Percentiles rank a stretch among this genome's conserved stretches.
Evolutionary conservation across 768 basidiomycete species (phyloP).

Genomic region (Mrakia frigida): DNA sequence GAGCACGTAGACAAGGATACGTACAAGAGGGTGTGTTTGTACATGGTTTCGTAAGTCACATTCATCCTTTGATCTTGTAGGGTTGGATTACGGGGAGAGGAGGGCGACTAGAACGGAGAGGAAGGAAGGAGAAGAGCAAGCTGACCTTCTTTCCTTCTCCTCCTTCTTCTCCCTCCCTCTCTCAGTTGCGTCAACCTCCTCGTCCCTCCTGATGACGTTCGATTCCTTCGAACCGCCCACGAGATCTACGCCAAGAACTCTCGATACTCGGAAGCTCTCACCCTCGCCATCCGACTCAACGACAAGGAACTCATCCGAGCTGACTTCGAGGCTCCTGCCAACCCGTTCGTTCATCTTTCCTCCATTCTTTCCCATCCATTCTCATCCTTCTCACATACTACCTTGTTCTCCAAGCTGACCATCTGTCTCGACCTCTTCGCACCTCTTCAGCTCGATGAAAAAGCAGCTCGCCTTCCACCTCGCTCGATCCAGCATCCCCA

Average conservation of each 20-base stretch:
- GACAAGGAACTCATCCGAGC: slow-evolving; percentile 72
- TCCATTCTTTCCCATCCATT: slow-evolving; percentile 45
- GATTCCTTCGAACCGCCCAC: slow-evolving; percentile 84
- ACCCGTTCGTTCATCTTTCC: slow-evolving; percentile 57
- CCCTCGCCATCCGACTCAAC: slow-evolving; percentile 75
- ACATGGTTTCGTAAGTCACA: slow-evolving; percentile 77
- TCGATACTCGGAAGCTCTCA: slow-evolving; percentile 85
- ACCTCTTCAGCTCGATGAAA: slow-evolving; percentile 62
- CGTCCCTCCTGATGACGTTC: slow-evolving; percentile 83
- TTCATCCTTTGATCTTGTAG: not conserved
- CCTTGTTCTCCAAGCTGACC: not conserved
- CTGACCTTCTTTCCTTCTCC: not conserved
- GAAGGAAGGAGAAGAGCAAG: not conserved
- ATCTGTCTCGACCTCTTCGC: slow-evolving; percentile 1
- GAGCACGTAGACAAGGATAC: slow-evolving; percentile 80
- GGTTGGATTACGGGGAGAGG: not conserved
- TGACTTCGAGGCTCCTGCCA: slow-evolving; percentile 84
- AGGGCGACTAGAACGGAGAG: no score
- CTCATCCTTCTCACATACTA: no score
- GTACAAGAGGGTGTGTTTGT: slow-evolving; percentile 81
- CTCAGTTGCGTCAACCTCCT: slow-evolving; percentile 76
- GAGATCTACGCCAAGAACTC: slow-evolving; percentile 78
- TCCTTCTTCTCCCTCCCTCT: slow-evolving; percentile 11
- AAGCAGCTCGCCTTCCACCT: slow-evolving; percentile 91
- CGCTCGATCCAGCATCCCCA: slow-evolving; percentile 81